Evolutionary conservation across 2,329 filamentous ascomycete genomes (phyloP).

Genomic region (Pyrenophora graminea): DNA sequence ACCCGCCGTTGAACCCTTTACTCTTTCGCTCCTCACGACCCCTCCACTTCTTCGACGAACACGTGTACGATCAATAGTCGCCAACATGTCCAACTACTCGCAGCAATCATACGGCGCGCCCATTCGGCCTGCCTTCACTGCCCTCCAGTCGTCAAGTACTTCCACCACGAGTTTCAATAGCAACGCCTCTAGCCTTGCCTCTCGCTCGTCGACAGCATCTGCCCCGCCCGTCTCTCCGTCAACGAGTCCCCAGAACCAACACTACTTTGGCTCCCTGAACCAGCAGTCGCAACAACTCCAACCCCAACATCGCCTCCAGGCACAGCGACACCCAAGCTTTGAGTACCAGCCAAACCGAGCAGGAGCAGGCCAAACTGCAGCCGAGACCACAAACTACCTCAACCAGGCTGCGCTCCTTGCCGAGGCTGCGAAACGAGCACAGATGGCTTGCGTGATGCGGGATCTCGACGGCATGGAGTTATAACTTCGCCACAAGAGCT

Average conservation of each 20-base stretch:
- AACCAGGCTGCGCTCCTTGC: constrained; percentile 84
- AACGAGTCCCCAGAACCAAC: constrained; percentile 38
- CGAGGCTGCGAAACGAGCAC: constrained; percentile 89
- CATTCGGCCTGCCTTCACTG: constrained; percentile 42
- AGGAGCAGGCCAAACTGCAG: constrained; percentile 42
- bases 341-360: constrained; percentile 43
- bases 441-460: constrained; percentile 85
- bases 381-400: constrained; percentile 66
- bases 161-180: constrained; percentile 48
- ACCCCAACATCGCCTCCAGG: constrained; percentile 36
- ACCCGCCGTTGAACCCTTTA: constrained; percentile 1
- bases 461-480: constrained; percentile 78
- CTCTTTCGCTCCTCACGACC: constrained; percentile 1
- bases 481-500: constrained; percentile 19
- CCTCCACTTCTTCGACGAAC: neutral
- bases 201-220: constrained; percentile 40
- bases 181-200: constrained; percentile 48
- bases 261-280: constrained; percentile 37
- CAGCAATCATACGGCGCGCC: constrained; percentile 25
- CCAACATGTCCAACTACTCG: constrained; percentile 26
- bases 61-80: neutral
- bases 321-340: constrained; percentile 36
- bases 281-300: constrained; percentile 34
- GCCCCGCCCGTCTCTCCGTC: constrained; percentile 44
- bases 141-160: constrained; percentile 39